Percentiles rank a stretch among this genome's conserved stretches.
These are phyloP conservation scores for Podospora fimiseda DNA, from an alignment of 495 filamentous ascomycete genomes.

Conservation along the genomic window DNA sequence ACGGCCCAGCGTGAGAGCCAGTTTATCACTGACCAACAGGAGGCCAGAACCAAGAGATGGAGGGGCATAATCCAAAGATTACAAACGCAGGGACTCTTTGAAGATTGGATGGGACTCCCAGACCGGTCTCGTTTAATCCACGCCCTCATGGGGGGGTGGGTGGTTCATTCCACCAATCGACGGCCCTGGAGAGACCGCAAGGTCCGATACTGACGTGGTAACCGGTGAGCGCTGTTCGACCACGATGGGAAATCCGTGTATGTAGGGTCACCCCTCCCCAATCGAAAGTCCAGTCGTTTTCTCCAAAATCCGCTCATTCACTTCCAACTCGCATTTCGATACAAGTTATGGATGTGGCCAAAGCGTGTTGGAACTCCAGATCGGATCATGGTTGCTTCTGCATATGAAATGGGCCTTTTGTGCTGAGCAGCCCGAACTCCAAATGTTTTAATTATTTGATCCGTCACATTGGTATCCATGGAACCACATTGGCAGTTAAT, in stretches of 20 bases:
- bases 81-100: constrained; percentile 15
- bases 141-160: constrained; percentile 17
- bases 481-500: background rate
- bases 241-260: background rate
- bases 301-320: too few relatives aligned
- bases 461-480: background rate
- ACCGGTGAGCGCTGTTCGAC: constrained; percentile 17
- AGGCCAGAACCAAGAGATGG: background rate
- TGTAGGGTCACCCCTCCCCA: background rate
- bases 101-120: constrained; percentile 10
- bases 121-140: constrained; percentile 14
- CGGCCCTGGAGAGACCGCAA: background rate
- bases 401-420: too few relatives aligned
- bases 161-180: constrained; percentile 25
- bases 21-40: background rate
- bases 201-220: constrained; percentile 12
- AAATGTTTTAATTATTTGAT: background rate
- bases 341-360: background rate
- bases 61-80: background rate
- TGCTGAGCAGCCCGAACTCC: background rate
- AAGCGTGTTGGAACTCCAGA: background rate
- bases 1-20: background rate
- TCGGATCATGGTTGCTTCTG: background rate
- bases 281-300: background rate
- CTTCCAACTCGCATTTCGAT: too few relatives aligned